phyloP scores from a whole-genome alignment of 2,329 filamentous ascomycete genomes.

The Camillea tinctor region DNA sequence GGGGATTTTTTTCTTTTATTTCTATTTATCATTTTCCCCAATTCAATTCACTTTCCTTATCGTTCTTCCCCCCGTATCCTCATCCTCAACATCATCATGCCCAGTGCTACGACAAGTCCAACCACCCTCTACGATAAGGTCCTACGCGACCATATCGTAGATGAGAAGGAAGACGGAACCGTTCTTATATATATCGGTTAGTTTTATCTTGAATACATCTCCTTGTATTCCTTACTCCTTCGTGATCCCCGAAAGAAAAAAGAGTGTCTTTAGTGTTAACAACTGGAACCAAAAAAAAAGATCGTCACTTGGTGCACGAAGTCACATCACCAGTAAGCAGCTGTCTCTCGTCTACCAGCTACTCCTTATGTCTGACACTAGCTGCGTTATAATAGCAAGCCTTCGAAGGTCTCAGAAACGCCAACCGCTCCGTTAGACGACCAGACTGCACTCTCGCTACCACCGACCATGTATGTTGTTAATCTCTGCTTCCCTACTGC shows the following conservation, averaged over 20 bases:
- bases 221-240: too few species aligned
- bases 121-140: conserved; percentile 98
- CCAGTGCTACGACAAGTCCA: conserved; percentile 47
- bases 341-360: not conserved
- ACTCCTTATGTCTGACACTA: conserved; percentile 13
- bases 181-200: conserved; percentile 89
- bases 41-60: too few species aligned
- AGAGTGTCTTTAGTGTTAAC: conserved; percentile 1
- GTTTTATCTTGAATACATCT: too few species aligned
- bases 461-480: conserved; percentile 82
- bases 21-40: too few species aligned
- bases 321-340: conserved; percentile 82
- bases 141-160: conserved; percentile 88
- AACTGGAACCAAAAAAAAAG: conserved; percentile 52
- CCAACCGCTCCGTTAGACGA: conserved; percentile 80
- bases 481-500: too few species aligned
- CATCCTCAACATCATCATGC: conserved; percentile 53
- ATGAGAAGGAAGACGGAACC: conserved; percentile 92
- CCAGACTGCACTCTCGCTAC: conserved; percentile 97
- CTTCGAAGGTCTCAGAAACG: conserved; percentile 92
- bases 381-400: conserved; percentile 65
- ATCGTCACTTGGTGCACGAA: conserved; percentile 95
- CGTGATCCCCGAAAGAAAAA: not conserved
- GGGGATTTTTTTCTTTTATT: not conserved
- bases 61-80: not conserved